phyloP scores from a whole-genome alignment of 257 asterid genomes.

The Scutellaria galericulata region DNA sequence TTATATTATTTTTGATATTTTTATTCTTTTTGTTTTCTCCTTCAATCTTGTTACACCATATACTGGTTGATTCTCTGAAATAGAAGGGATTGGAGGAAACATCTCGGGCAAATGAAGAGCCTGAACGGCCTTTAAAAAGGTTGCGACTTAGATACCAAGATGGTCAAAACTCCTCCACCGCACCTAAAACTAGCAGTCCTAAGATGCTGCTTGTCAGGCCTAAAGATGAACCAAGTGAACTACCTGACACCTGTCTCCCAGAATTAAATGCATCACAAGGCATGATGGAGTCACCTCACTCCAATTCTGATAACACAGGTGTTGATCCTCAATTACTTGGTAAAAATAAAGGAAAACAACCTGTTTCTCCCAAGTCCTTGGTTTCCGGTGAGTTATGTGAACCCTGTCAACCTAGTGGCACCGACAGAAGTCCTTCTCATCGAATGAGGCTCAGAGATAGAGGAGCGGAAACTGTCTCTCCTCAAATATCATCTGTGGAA shows the following conservation, averaged over 20 bases:
- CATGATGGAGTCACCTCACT: conserved; percentile 34
- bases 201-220: conserved; percentile 46
- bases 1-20: neutral
- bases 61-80: conserved; percentile 31
- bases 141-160: conserved; percentile 51
- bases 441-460: conserved; percentile 51
- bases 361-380: conserved; percentile 40
- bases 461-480: conserved; percentile 46
- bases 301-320: conserved; percentile 34
- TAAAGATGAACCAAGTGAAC: conserved; percentile 65
- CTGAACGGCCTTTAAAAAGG: conserved; percentile 67
- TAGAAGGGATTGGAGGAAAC: conserved; percentile 51
- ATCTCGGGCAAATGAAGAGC: conserved; percentile 54
- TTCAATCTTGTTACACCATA: conserved; percentile 21
- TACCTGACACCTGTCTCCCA: conserved; percentile 37
- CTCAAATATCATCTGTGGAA: conserved; percentile 48
- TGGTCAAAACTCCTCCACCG: conserved; percentile 50
- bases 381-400: conserved; percentile 37
- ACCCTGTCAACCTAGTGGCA: conserved; percentile 30
- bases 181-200: conserved; percentile 27
- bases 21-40: conserved; percentile 9
- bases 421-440: conserved; percentile 41
- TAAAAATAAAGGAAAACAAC: conserved; percentile 53
- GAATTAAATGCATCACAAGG: conserved; percentile 36
- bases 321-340: conserved; percentile 41